These are phyloP conservation scores for Tetrahymena elliotti DNA, from an alignment of 73 alveolate genomes.

Conservation along the genomic window DNA sequence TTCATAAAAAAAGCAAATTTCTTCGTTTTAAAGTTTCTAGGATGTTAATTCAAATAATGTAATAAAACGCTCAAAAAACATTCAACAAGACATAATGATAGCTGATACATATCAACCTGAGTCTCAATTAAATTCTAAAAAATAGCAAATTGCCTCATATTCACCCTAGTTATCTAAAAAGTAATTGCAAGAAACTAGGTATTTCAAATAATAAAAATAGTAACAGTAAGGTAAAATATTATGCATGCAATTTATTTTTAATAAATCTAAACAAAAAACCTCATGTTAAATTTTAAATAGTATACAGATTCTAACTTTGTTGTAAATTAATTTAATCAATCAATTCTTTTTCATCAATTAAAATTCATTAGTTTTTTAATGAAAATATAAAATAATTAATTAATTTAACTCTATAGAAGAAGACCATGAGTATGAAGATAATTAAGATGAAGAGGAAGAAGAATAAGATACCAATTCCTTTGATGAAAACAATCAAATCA, in stretches of 20 bases:
- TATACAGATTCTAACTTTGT: too few relatives aligned
- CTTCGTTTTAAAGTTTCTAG: not conserved
- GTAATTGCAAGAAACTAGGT: not conserved
- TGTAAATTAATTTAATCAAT: too few relatives aligned
- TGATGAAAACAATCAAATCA: too few relatives aligned
- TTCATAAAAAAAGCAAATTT: not conserved
- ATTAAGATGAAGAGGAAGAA: not conserved
- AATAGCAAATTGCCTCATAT: not conserved
- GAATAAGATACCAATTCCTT: too few relatives aligned
- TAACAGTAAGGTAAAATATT: not conserved
- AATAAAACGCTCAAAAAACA: not conserved
- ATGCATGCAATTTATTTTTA: too few relatives aligned
- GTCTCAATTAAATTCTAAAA: not conserved
- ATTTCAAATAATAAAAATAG: too few relatives aligned
- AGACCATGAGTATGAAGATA: not conserved
- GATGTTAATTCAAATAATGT: not conserved
- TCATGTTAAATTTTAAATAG: not conserved
- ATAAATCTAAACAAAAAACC: too few relatives aligned
- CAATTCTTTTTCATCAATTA: too few relatives aligned
- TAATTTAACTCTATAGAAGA: not conserved
- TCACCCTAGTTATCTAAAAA: not conserved
- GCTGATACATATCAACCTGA: not conserved
- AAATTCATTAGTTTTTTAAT: not conserved
- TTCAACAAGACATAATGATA: too few relatives aligned
- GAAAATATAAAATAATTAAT: not conserved